phyloP scores from a whole-genome alignment of 192 early-diverging fungal species.

The Gryganskiella cystojenkinii region DNA sequence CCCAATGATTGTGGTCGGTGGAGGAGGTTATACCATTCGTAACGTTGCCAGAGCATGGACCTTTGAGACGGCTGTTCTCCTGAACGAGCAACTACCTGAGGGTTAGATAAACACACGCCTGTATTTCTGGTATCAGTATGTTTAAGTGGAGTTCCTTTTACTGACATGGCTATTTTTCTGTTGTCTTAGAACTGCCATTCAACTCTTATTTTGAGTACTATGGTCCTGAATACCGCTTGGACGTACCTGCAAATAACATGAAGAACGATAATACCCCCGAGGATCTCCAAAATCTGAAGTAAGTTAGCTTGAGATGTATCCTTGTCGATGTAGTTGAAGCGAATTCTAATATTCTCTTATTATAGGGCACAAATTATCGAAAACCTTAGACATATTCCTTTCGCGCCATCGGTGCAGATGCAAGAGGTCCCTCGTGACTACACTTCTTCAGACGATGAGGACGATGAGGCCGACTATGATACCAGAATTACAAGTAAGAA shows the following conservation, averaged over 20 bases:
- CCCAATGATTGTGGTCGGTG: slow-evolving; percentile 92
- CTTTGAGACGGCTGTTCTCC: slow-evolving; percentile 90
- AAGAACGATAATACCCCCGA: slow-evolving; percentile 89
- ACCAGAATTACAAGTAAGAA: slow-evolving; percentile 71
- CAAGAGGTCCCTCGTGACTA: slow-evolving; percentile 79
- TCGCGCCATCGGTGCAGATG: slow-evolving; percentile 81
- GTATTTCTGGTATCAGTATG: no score
- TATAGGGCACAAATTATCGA: slow-evolving; percentile 64
- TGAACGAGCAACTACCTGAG: slow-evolving; percentile 77
- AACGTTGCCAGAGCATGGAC: slow-evolving; percentile 98
- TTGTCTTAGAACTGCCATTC: slow-evolving; percentile 73
- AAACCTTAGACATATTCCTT: slow-evolving; percentile 74
- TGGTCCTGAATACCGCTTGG: slow-evolving; percentile 91
- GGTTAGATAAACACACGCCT: slow-evolving; percentile 44
- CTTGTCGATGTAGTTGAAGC: no score
- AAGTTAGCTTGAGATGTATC: no score
- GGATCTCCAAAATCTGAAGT: slow-evolving; percentile 89
- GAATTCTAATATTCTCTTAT: slow-evolving; percentile 1
- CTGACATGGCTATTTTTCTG: neutral
- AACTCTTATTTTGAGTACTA: slow-evolving; percentile 93
- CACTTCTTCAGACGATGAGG: slow-evolving; percentile 75
- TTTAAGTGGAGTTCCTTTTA: neutral
- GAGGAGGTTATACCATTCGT: slow-evolving; percentile 98
- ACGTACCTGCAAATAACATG: slow-evolving; percentile 88
- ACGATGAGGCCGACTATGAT: slow-evolving; percentile 71